Evolutionary conservation across 164 flowering plant species (phyloP).

Genomic region (Macadamia integrifolia): DNA sequence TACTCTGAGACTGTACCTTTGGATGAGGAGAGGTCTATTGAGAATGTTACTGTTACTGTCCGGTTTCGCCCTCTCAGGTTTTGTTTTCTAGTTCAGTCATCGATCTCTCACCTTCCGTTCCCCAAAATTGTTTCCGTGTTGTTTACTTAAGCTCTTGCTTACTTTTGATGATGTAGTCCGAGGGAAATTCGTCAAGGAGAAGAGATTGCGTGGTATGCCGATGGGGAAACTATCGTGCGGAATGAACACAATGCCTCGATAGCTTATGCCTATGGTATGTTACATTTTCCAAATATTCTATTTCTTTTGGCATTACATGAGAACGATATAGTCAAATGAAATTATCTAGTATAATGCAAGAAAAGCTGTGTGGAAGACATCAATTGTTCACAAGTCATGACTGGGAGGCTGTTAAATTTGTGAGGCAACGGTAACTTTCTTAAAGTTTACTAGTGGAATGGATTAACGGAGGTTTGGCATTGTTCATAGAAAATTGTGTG

Average conservation of each 20-base stretch:
- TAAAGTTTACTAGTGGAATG: no score
- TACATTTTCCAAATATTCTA: background rate
- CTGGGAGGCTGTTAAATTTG: no score
- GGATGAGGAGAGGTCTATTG: conserved; percentile 54
- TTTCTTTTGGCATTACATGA: no score
- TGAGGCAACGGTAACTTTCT: no score
- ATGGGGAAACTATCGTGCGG: conserved; percentile 86
- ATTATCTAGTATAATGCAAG: no score
- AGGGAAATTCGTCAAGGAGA: conserved; percentile 96
- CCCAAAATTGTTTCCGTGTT: background rate
- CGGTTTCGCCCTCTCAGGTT: conserved; percentile 97
- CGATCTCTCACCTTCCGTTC: background rate
- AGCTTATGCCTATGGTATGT: conserved; percentile 92
- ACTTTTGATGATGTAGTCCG: conserved; percentile 42
- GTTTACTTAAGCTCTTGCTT: conserved; percentile 8
- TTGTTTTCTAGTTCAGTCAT: background rate
- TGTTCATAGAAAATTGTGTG: no score
- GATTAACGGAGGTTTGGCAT: no score
- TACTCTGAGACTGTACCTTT: conserved; percentile 42
- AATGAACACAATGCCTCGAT: conserved; percentile 76
- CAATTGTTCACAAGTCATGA: no score
- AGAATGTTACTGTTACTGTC: conserved; percentile 92
- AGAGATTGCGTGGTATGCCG: conserved; percentile 97
- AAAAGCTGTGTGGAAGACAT: no score
- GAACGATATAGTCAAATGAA: no score